Percentiles rank a stretch among this genome's conserved stretches.
Evolutionary conservation across 164 flowering plant species (phyloP).

Genomic region (Vitis rupestris): DNA sequence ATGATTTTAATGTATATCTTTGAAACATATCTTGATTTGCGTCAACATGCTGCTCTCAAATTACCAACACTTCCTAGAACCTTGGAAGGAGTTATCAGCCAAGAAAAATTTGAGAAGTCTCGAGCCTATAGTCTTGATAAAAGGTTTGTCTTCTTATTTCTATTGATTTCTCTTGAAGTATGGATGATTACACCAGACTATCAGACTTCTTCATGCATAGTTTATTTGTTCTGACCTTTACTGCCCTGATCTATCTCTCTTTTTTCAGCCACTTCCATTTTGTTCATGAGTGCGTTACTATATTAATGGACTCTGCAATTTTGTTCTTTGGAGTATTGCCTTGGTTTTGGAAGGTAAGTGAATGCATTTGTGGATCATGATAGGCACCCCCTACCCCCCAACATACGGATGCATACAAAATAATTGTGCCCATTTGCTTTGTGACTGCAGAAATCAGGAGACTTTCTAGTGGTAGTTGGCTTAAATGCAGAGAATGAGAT

Average conservation of each 20-base stretch:
- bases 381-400: not conserved
- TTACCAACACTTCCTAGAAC: constrained; percentile 80
- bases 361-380: not conserved
- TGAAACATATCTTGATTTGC: constrained; percentile 81
- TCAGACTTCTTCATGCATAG: not conserved
- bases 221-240: not conserved
- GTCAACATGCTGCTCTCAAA: constrained; percentile 84
- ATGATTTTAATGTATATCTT: constrained; percentile 78
- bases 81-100: constrained; percentile 78
- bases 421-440: not conserved
- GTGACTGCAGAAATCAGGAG: constrained; percentile 69
- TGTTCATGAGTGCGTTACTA: constrained; percentile 75
- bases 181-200: not conserved
- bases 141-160: constrained; percentile 45
- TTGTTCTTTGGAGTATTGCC: constrained; percentile 84
- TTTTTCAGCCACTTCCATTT: constrained; percentile 83
- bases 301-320: constrained; percentile 73
- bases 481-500: constrained; percentile 82
- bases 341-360: constrained; percentile 92
- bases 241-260: constrained; percentile 3
- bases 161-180: not conserved
- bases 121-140: constrained; percentile 91
- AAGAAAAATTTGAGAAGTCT: constrained; percentile 85
- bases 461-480: constrained; percentile 51
- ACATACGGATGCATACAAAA: no score